Percentiles rank a stretch among this genome's conserved stretches.
Evolutionary conservation across 306 rosid genomes (phyloP).

Genomic region (Sphenostylis stenocarpa): DNA sequence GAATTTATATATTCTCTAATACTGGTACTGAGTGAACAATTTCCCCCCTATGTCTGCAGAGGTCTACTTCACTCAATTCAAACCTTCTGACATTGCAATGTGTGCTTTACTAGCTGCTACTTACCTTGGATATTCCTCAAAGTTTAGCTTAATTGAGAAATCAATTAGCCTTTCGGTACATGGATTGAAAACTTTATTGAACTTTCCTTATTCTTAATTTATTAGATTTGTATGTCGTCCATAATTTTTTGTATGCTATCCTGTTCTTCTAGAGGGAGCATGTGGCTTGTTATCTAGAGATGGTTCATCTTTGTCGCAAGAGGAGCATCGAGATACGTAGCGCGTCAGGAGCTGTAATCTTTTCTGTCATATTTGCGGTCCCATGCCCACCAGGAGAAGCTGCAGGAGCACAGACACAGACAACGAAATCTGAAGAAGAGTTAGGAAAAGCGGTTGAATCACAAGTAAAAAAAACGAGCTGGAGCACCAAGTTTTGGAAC

Average conservation of each 20-base stretch:
- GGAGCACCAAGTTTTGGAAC: background rate
- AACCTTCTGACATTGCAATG: constrained; percentile 24
- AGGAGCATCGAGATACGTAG: background rate
- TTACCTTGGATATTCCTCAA: background rate
- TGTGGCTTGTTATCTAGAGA: background rate
- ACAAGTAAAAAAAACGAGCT: background rate
- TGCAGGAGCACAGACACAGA: background rate
- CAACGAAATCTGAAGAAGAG: background rate
- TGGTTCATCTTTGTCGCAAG: background rate
- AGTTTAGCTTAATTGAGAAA: no score
- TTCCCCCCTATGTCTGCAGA: background rate
- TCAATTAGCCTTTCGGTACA: background rate
- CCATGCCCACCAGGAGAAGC: background rate
- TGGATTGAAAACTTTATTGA: background rate
- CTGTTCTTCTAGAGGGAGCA: background rate
- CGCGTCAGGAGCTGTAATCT: background rate
- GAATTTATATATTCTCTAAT: background rate
- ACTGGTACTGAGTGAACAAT: background rate
- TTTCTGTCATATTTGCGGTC: background rate
- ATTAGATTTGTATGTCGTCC: background rate
- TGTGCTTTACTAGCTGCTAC: constrained; percentile 25
- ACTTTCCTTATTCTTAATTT: background rate
- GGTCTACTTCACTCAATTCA: background rate
- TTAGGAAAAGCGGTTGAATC: background rate
- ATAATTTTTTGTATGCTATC: background rate